Base-by-base conservation (phyloP, 2,329 filamentous ascomycete genomes). In the Fusarium abutilonis region DNA sequence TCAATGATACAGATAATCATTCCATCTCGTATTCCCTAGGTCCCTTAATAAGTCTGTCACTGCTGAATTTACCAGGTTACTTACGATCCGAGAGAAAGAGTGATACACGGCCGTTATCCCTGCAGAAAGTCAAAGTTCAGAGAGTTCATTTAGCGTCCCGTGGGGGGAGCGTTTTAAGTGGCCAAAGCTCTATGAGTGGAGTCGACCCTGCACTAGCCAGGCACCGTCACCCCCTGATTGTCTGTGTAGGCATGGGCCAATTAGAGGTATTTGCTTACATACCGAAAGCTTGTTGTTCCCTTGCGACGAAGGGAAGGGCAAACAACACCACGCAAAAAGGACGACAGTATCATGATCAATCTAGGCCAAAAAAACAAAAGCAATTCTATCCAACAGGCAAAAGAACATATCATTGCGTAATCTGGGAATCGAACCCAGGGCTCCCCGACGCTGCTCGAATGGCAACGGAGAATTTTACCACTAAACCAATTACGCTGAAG, bases 391-490 rank as follows among this genome's bases (percentile, higher is more conserved):
- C 2, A 8, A 14, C 1, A 4, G 15, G 41, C 32, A 10, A 31
- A 21, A 32, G 43, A 35, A 10, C 7, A 21, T 26, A 13, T 28
- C 9, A 4, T 6, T 61, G 48, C 56, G 49, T 57, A 52, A 62
- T 62, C 56, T 61, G 51, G 56, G 47, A 56, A 54, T 49, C 34
- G 47, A 61, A 61, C 45, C 45, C 41, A 54, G 57, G 57, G 43
- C 59, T 62, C 53, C 55, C 59, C 55, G 50, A 52, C 44, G 55
- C 10, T 51, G 6, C 45, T 63, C 42, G 53, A 36, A 54, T 64
- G 50, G 50, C 47, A 64, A 61, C 47, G 36, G 44, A 51, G 47
- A 64, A 63, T 52, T 64, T 60, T 64, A 61, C 51, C 44, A 64
- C 60, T 51, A 57, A 64, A 52, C 44, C 44, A 64, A 62, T 62